A percentile compares a stretch with the other conserved stretches of the same genome.
Conservation (phyloP, 164 flowering plant species). For the Stephania yunnanensis region DNA sequence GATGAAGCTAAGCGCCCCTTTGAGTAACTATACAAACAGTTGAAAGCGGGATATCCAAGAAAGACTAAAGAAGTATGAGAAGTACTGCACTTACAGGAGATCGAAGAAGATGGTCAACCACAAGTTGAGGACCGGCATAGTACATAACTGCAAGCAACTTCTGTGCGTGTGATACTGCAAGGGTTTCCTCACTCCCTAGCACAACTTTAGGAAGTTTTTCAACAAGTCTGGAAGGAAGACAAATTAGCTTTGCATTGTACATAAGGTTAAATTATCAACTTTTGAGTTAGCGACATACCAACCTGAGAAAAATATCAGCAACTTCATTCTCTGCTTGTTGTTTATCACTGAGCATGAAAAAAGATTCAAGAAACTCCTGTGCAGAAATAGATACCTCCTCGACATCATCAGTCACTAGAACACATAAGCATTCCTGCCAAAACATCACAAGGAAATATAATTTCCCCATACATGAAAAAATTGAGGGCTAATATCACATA, state of each 20-base stretch:
- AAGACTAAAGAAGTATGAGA: background rate
- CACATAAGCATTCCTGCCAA: slow-evolving; percentile 77
- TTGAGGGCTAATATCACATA: slow-evolving; percentile 7
- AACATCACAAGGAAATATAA: background rate
- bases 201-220: slow-evolving; percentile 80
- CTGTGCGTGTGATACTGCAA: slow-evolving; percentile 66
- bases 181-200: slow-evolving; percentile 65
- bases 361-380: slow-evolving; percentile 52
- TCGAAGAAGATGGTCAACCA: slow-evolving; percentile 61
- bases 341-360: slow-evolving; percentile 34
- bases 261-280: background rate
- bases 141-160: slow-evolving; percentile 67
- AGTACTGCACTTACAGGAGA: slow-evolving; percentile 61
- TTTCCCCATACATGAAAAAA: background rate
- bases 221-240: slow-evolving; percentile 43
- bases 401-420: slow-evolving; percentile 73
- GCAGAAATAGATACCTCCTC: slow-evolving; percentile 64
- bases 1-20: background rate
- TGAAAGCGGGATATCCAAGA: background rate
- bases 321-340: slow-evolving; percentile 44
- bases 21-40: background rate
- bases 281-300: slow-evolving; percentile 2
- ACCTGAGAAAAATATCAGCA: slow-evolving; percentile 72
- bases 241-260: slow-evolving; percentile 5
- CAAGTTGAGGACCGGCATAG: slow-evolving; percentile 79